These are phyloP conservation scores for Rubia peregrina DNA, from an alignment of 305 asterid genomes.

Conservation along the genomic window DNA sequence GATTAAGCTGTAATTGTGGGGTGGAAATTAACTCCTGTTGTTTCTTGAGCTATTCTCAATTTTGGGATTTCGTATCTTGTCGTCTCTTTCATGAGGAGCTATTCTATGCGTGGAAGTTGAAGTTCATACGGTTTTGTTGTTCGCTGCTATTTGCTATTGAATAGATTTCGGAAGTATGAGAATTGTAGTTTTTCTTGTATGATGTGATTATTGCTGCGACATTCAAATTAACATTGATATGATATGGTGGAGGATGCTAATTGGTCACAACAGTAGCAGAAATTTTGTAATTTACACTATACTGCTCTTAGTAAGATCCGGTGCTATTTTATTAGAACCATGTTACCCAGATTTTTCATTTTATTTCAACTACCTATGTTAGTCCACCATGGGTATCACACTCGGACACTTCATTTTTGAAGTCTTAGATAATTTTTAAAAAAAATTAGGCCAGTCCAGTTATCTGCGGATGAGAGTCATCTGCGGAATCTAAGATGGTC, in stretches of 20 bases:
- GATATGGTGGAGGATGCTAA: not conserved
- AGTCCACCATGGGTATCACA: not conserved
- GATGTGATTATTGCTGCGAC: not conserved
- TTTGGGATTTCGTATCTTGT: not conserved
- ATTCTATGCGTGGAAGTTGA: not conserved
- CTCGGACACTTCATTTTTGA: not conserved
- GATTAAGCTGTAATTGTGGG: not conserved
- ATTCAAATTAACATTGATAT: not conserved
- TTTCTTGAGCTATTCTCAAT: not conserved
- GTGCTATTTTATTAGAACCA: not conserved
- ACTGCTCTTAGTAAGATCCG: not conserved
- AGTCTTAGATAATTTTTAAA: not conserved
- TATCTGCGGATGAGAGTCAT: too few relatives aligned
- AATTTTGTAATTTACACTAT: not conserved
- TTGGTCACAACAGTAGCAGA: not conserved
- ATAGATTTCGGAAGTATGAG: not conserved
- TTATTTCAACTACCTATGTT: not conserved
- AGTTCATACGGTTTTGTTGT: not conserved
- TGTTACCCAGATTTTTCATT: too few relatives aligned
- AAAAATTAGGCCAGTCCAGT: not conserved
- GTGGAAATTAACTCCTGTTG: not conserved
- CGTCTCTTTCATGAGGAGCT: not conserved
- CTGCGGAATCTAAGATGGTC: not conserved
- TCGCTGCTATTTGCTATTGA: not conserved
- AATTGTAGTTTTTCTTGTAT: not conserved